Percentiles rank a stretch among this genome's conserved stretches.
These are phyloP conservation scores for Rhexocercosporidium sp. DNA, from an alignment of 2,329 filamentous ascomycete species.

Conservation along the genomic window DNA sequence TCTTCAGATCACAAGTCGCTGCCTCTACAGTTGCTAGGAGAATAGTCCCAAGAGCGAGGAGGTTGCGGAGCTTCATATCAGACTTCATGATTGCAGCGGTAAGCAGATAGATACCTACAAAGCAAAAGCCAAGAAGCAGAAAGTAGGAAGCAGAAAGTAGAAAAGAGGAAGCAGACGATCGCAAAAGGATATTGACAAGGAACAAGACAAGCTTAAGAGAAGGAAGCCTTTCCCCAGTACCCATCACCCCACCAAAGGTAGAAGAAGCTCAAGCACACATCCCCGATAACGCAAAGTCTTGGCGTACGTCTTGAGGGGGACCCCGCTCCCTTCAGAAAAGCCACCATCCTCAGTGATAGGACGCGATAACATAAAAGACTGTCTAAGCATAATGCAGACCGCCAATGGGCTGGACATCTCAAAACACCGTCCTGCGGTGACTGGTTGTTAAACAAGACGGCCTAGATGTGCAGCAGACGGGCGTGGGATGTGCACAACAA, in stretches of 20 bases:
- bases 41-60: constrained; percentile 11
- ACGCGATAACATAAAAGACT: not conserved
- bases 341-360: constrained; percentile 7
- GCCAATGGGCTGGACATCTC: not conserved
- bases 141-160: not conserved
- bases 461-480: not conserved
- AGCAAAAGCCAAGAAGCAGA: not conserved
- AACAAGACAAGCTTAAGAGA: not conserved
- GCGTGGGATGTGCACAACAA: not conserved
- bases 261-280: constrained; percentile 1
- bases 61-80: constrained; percentile 5
- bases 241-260: not conserved
- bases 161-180: no score
- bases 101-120: not conserved
- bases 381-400: not conserved
- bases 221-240: not conserved
- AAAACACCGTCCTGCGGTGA: not conserved
- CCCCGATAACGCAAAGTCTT: not conserved
- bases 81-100: constrained; percentile 18
- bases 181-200: not conserved
- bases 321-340: not conserved
- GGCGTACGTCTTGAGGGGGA: not conserved
- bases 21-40: constrained; percentile 12
- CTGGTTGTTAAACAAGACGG: not conserved
- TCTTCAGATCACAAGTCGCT: constrained; percentile 27